Evolutionary conservation across 768 basidiomycete species (phyloP), one percentile per base, ranked within the genome.

Genomic region (Pisolithus marmoratus): DNA sequence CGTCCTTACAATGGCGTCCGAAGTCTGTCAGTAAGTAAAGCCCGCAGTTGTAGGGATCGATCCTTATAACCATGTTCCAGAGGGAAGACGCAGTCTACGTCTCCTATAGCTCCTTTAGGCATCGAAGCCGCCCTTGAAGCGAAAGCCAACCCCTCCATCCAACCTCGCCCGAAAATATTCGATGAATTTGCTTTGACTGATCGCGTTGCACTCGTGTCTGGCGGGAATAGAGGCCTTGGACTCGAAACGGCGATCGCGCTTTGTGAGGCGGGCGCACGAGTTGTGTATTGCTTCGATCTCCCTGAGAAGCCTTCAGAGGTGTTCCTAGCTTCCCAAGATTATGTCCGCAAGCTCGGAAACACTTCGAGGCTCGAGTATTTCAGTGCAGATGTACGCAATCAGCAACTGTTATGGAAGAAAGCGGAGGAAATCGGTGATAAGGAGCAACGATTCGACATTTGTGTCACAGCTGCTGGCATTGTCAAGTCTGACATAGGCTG

Each of bases 221-320:
- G 84, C 5, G 84, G 76, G 0, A 80, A 83, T 54, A 69, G 84
- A 31, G 84, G 89, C 0, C 77, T 91, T 14, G 90, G 90, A 3
- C 79, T 92, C 19, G 90, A 92, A 70, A 85, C 85, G 83, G 86
- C 86, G 26, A 70, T 90, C 49, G 80, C 83, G 3, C 70, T 90
- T 36, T 78, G 79, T 38, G 89, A 90, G 69, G 83, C 80, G 11
- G 88, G 89, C 27, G 85, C 84, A 5, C 74, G 79, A 7, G 82
- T 74, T 0, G 74, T 87, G 17, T 87, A 88, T 64, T 86, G 84
- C 62, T 68, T 86, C 9, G 87, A 88, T 63, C 71, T 87, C 9
- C 78, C 84, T 1, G 54, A 62, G 37, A 63, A 65, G 34, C 80
- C 87, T 0, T 80, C 80, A 2, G 74, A 73, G 1, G 84, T 84